Conservation (phyloP, 2,329 filamentous ascomycete genomes). For the Bisporella sp. region DNA sequence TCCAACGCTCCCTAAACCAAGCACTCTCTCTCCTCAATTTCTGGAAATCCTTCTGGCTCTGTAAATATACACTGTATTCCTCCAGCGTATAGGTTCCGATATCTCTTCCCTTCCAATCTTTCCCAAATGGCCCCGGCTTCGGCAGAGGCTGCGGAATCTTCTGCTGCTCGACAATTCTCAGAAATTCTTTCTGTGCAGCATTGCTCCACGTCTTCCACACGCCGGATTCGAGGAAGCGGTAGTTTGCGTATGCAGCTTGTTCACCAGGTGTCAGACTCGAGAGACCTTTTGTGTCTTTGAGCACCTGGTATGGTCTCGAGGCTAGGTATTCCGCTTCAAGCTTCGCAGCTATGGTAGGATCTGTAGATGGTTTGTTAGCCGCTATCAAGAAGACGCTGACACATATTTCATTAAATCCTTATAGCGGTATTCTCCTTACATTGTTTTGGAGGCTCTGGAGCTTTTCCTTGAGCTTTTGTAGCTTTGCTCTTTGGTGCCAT, state of each 20-base stretch:
- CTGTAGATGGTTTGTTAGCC: neutral
- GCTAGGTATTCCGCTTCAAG: conserved; percentile 18
- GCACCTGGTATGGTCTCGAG: conserved; percentile 18
- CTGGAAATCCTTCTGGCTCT: conserved; percentile 13
- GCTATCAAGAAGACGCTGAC: too few species aligned
- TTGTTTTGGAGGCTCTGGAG: conserved; percentile 13
- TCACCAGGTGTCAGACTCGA: conserved; percentile 15
- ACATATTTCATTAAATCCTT: too few species aligned
- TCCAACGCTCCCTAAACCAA: conserved; percentile 12
- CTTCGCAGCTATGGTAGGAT: conserved; percentile 18
- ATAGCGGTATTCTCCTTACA: conserved; percentile 11
- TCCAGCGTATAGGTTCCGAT: conserved; percentile 16
- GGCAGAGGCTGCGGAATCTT: conserved; percentile 21
- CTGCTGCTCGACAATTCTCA: conserved; percentile 16
- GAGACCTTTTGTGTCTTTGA: conserved; percentile 16
- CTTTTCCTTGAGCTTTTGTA: conserved; percentile 14
- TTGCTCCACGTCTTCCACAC: conserved; percentile 18
- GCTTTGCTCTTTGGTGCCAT: conserved; percentile 21
- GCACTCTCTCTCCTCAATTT: conserved; percentile 15
- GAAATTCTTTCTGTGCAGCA: conserved; percentile 22
- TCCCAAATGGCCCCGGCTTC: conserved; percentile 17
- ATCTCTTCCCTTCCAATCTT: conserved; percentile 15
- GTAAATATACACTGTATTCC: conserved; percentile 16
- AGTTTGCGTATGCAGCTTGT: conserved; percentile 19
- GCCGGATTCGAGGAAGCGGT: conserved; percentile 17